Evolutionary conservation across 2,329 filamentous ascomycete genomes (phyloP), one percentile per base, ranked within the genome.

Genomic region (Lachnellula arida): DNA sequence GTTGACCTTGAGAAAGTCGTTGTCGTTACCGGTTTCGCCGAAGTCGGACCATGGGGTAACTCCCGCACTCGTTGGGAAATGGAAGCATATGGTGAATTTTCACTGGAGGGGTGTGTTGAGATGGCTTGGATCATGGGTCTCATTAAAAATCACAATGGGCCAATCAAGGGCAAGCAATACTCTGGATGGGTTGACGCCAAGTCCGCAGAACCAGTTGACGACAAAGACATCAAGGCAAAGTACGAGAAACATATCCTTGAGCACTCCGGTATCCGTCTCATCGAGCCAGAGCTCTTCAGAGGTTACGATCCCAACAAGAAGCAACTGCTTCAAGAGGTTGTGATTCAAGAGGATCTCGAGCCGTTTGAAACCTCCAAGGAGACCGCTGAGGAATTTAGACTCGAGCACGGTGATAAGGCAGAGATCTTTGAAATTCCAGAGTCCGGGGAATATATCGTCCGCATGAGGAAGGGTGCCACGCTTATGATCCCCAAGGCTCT

Each of bases 121-220:
- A 99, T 99, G 94, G 92, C 94, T 34, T 99, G 94, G 94, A 91
- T 99, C 74, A 99, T 97, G 93, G 94, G 94, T 70, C 85, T 97
- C 58, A 97, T 99, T 78, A 97, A 93, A 81, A 96, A 99, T 74
- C 90, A 96, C 79, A 97, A 97, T 66, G 94, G 94, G 17, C 86
- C 87, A 34, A 84, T 99, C 72, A 99, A 99, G 79, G 94, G 94
- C 72, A 88, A 96, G 77, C 88, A 88, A 62, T 97, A 99, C 77
- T 91, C 93, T 64, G 94, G 94, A 65, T 99, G 90, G 91, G 90
- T 99, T 57, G 94, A 99, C 69, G 81, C 85, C 71, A 97, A 97
- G 82, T 87, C 90, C 53, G 90, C 90, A 44, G 93, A 97, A 57
- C 94, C 94, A 7, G 91, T 99, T 28, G 93, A 97, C 58, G 94